Evolutionary conservation across 2,329 filamentous ascomycete species (phyloP).

Genomic region (Daldinia eschscholtzii): DNA sequence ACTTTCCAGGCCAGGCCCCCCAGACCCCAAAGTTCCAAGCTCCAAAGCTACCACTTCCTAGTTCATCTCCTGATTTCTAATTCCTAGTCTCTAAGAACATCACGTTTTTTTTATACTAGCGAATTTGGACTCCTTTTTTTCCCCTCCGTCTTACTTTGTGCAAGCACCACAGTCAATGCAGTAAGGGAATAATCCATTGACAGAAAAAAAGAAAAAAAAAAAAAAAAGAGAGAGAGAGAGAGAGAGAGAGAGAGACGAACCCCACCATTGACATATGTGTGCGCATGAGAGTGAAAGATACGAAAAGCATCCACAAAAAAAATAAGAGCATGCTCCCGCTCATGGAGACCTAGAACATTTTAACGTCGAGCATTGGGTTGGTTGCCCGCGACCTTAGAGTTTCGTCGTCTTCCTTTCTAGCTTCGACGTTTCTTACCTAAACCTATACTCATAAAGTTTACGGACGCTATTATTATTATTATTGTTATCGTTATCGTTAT

Average conservation of each 20-base stretch:
- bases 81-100: slow-evolving; percentile 3
- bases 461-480: neutral
- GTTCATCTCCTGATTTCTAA: neutral
- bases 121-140: neutral
- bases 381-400: slow-evolving; percentile 23
- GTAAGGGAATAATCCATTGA: slow-evolving; percentile 34
- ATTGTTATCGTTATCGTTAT: too few relatives aligned
- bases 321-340: slow-evolving; percentile 24
- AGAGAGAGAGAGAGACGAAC: slow-evolving; percentile 9
- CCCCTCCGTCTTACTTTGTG: slow-evolving; percentile 15
- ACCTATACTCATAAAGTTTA: neutral
- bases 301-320: slow-evolving; percentile 38
- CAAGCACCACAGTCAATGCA: slow-evolving; percentile 13
- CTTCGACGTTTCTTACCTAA: slow-evolving; percentile 10
- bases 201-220: neutral
- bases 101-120: neutral
- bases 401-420: slow-evolving; percentile 14
- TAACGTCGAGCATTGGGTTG: slow-evolving; percentile 21
- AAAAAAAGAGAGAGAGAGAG: neutral
- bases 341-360: slow-evolving; percentile 24
- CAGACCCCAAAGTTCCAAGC: neutral
- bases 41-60: neutral
- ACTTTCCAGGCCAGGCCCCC: neutral
- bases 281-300: slow-evolving; percentile 28
- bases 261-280: slow-evolving; percentile 35